These are phyloP conservation scores for Leccinum truebloodii DNA, from an alignment of 768 basidiomycete genomes.

Conservation along the genomic window DNA sequence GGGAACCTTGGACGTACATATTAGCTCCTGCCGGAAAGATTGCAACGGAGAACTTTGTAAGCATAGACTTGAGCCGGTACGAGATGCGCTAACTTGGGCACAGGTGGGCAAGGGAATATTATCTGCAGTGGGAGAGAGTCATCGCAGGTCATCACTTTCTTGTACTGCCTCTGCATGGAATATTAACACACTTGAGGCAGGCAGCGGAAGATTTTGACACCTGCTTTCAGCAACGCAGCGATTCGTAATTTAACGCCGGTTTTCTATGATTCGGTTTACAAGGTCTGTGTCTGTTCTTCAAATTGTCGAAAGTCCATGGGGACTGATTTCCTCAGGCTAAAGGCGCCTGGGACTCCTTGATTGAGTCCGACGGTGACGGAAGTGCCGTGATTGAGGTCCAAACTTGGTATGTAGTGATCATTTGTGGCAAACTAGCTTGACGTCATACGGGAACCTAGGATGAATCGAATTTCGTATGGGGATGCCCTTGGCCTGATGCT, in stretches of 20 bases:
- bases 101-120: slow-evolving; percentile 40
- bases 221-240: slow-evolving; percentile 43
- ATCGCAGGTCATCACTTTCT: slow-evolving; percentile 35
- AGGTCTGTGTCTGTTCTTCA: slow-evolving; percentile 31
- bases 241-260: slow-evolving; percentile 38
- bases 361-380: slow-evolving; percentile 24
- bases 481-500: background rate
- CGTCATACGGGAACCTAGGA: slow-evolving; percentile 26
- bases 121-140: slow-evolving; percentile 43
- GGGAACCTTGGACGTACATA: slow-evolving; percentile 44
- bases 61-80: background rate
- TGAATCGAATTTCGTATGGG: slow-evolving; percentile 47
- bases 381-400: slow-evolving; percentile 48
- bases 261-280: slow-evolving; percentile 45
- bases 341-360: slow-evolving; percentile 32
- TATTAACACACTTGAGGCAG: slow-evolving; percentile 19
- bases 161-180: slow-evolving; percentile 22
- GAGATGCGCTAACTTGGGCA: background rate
- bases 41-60: slow-evolving; percentile 27
- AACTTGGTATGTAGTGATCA: slow-evolving; percentile 37
- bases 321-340: slow-evolving; percentile 25
- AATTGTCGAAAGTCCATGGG: background rate
- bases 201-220: slow-evolving; percentile 40
- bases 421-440: background rate
- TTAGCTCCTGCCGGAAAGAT: slow-evolving; percentile 23